Conservation (phyloP, 2,329 filamentous ascomycete species). For the Davidsoniella neocaledoniae region DNA sequence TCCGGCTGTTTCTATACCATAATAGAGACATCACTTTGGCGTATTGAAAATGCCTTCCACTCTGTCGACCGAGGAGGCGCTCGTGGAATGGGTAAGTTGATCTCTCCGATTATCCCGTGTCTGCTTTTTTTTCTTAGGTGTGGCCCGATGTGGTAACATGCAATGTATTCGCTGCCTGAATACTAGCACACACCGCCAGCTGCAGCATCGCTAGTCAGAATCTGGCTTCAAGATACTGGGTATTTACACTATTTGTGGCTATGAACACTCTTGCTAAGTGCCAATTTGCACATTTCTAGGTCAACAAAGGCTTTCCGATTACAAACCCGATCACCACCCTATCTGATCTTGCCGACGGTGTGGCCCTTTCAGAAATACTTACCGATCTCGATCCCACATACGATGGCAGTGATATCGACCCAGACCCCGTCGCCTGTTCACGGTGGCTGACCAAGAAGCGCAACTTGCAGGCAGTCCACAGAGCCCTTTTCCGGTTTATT, state of each 20-base stretch:
- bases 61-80: slow-evolving; percentile 11
- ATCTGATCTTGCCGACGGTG: slow-evolving; percentile 35
- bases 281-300: slow-evolving; percentile 15
- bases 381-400: slow-evolving; percentile 41
- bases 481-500: slow-evolving; percentile 38
- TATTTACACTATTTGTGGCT: not conserved
- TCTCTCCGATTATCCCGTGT: not conserved
- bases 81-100: slow-evolving; percentile 11
- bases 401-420: slow-evolving; percentile 35
- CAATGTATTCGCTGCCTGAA: not conserved
- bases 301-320: slow-evolving; percentile 26
- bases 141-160: not conserved
- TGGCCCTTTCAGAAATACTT: slow-evolving; percentile 37
- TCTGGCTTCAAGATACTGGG: not conserved
- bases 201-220: not conserved
- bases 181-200: not conserved
- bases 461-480: slow-evolving; percentile 37
- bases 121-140: not conserved
- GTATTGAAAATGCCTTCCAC: slow-evolving; percentile 7
- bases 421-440: slow-evolving; percentile 23
- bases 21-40: slow-evolving; percentile 1
- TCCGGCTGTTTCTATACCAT: slow-evolving; percentile 7
- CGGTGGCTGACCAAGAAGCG: slow-evolving; percentile 32
- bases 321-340: slow-evolving; percentile 31
- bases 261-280: not conserved